Evolutionary conservation across 1,284 basidiomycete genomes (phyloP).

Genomic region (Cutaneotrichosporon sp.): DNA sequence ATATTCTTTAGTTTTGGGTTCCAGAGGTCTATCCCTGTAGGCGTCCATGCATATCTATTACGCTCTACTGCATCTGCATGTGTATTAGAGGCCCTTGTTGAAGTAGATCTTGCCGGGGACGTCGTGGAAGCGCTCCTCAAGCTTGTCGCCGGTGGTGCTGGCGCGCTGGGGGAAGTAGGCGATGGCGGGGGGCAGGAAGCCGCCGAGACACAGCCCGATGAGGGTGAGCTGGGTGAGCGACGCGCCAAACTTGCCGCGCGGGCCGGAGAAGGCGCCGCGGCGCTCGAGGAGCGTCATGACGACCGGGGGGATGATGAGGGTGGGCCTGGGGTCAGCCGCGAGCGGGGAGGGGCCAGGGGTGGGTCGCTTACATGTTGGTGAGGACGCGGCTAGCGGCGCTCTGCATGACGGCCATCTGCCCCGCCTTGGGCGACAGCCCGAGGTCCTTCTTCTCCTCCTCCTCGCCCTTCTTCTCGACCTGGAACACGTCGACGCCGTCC

Average conservation of each 20-base stretch:
- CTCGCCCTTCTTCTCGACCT: conserved; percentile 32
- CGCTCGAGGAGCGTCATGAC: conserved; percentile 56
- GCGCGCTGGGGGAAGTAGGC: conserved; percentile 59
- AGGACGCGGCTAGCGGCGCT: conserved; percentile 58
- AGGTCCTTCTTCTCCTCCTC: conserved; percentile 49
- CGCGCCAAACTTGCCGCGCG: conserved; percentile 42
- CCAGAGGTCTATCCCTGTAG: neutral
- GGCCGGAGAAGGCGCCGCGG: conserved; percentile 52
- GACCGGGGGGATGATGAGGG: conserved; percentile 58
- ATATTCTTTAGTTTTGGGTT: neutral
- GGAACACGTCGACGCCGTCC: conserved; percentile 58
- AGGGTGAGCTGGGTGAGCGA: conserved; percentile 52
- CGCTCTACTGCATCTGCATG: no score
- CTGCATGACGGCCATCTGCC: conserved; percentile 58
- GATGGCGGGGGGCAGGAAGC: conserved; percentile 61
- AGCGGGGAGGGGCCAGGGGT: neutral
- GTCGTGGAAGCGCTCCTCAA: conserved; percentile 50
- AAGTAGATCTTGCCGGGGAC: conserved; percentile 55
- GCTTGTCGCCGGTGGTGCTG: conserved; percentile 48
- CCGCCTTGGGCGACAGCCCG: conserved; percentile 56
- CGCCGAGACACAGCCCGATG: conserved; percentile 57
- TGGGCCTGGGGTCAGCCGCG: conserved; percentile 49
- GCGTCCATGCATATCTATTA: neutral
- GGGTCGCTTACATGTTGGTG: conserved; percentile 57
- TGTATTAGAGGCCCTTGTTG: conserved; percentile 58